phyloP scores from a whole-genome alignment of 2,329 filamentous ascomycete species.

The Claviceps capensis region DNA sequence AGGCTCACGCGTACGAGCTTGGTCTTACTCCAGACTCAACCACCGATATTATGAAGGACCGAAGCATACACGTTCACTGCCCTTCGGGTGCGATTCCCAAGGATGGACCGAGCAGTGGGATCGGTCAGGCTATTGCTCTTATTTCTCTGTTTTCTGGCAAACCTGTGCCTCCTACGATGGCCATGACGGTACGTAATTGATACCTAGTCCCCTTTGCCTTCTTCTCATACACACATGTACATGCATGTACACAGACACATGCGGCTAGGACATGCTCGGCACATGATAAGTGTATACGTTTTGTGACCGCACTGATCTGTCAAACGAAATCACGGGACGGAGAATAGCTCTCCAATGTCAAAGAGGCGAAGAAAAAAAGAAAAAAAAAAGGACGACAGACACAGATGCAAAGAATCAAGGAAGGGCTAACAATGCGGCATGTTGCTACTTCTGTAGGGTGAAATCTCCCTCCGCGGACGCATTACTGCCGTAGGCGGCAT shows the following conservation, averaged over 20 bases:
- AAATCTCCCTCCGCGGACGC: constrained; percentile 69
- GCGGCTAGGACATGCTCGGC: background rate
- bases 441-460: constrained; percentile 30
- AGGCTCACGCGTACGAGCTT: constrained; percentile 84
- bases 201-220: background rate
- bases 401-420: background rate
- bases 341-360: too few relatives aligned
- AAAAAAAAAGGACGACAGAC: background rate
- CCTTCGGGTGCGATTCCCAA: constrained; percentile 92
- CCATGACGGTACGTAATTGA: constrained; percentile 62
- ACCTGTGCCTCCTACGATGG: constrained; percentile 76
- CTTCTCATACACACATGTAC: background rate
- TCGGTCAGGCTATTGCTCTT: constrained; percentile 86
- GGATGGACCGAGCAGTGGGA: constrained; percentile 74
- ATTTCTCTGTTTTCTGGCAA: constrained; percentile 82
- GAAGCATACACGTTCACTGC: constrained; percentile 91
- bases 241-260: background rate
- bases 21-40: constrained; percentile 67
- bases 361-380: background rate
- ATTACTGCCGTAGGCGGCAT: constrained; percentile 94
- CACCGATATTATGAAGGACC: constrained; percentile 90
- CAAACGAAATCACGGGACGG: too few relatives aligned
- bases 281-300: background rate
- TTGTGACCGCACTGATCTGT: too few relatives aligned
- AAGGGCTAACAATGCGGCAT: background rate